These are phyloP conservation scores for Ensete ventricosum DNA, from an alignment of 176 grass and related monocot genomes.

Conservation along the genomic window DNA sequence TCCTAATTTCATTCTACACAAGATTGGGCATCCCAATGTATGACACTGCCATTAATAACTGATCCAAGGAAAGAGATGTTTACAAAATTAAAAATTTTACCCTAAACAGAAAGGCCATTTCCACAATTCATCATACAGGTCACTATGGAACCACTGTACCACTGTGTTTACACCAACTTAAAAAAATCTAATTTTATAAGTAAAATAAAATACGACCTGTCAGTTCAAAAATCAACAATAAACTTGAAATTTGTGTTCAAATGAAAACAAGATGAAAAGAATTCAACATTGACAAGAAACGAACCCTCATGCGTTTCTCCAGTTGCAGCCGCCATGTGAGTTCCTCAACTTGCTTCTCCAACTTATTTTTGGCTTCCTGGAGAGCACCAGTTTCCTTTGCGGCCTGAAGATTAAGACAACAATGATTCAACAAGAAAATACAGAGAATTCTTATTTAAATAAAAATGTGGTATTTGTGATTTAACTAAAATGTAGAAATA, in stretches of 20 bases:
- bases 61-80: too few species aligned
- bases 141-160: too few species aligned
- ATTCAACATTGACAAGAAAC: conserved; percentile 18
- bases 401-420: conserved; percentile 49
- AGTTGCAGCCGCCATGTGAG: conserved; percentile 81
- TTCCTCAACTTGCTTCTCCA: conserved; percentile 97
- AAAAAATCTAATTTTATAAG: too few species aligned
- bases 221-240: too few species aligned
- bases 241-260: too few species aligned
- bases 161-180: too few species aligned
- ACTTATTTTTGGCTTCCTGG: conserved; percentile 94
- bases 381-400: conserved; percentile 94
- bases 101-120: too few species aligned
- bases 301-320: conserved; percentile 93
- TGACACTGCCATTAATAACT: too few species aligned
- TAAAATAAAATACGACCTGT: too few species aligned
- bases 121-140: too few species aligned
- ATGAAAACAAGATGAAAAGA: neutral
- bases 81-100: too few species aligned
- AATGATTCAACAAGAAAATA: conserved; percentile 9
- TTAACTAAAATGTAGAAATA: neutral
- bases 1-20: neutral
- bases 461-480: neutral
- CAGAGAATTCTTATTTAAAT: conserved; percentile 14
- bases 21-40: too few species aligned